Conservation (phyloP, 768 basidiomycete species). For the Sarcodon sp. region DNA sequence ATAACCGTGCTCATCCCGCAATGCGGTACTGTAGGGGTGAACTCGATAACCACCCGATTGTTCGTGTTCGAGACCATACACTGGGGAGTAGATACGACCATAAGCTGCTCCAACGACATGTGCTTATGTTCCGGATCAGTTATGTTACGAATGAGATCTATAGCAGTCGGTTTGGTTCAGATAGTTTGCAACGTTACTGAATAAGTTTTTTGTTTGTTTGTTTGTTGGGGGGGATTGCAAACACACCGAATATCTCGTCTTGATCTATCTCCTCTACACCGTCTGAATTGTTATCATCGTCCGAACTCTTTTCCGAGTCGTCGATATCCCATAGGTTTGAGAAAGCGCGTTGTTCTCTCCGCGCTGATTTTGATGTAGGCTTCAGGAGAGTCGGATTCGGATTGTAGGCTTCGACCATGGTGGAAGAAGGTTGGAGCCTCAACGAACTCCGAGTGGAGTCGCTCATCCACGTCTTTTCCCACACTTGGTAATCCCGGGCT, state of each 20-base stretch:
- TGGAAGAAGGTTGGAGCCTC: too few relatives aligned
- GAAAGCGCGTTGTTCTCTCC: slow-evolving; percentile 23
- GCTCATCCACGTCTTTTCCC: too few relatives aligned
- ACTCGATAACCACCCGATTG: slow-evolving; percentile 74
- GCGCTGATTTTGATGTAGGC: slow-evolving; percentile 20
- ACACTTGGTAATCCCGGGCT: too few relatives aligned
- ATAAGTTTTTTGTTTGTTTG: not conserved
- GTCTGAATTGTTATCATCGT: slow-evolving; percentile 23
- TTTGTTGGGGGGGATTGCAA: not conserved
- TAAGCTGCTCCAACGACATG: slow-evolving; percentile 81
- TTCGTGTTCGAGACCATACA: slow-evolving; percentile 23
- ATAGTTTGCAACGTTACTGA: not conserved
- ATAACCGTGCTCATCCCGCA: slow-evolving; percentile 97
- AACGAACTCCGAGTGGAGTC: too few relatives aligned
- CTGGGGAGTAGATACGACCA: slow-evolving; percentile 87
- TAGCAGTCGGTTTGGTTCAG: slow-evolving; percentile 2
- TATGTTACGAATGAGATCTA: slow-evolving; percentile 86
- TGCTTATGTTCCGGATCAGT: slow-evolving; percentile 94
- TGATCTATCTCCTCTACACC: slow-evolving; percentile 68
- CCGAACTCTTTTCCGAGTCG: slow-evolving; percentile 14
- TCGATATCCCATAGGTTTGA: slow-evolving; percentile 42
- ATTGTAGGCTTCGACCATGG: slow-evolving; percentile 65
- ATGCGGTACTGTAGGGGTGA: slow-evolving; percentile 96
- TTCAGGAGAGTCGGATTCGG: slow-evolving; percentile 80
- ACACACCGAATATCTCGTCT: slow-evolving; percentile 83